Evolutionary conservation across 139 green algal species (phyloP).

Genomic region (Dunaliella sp.): DNA sequence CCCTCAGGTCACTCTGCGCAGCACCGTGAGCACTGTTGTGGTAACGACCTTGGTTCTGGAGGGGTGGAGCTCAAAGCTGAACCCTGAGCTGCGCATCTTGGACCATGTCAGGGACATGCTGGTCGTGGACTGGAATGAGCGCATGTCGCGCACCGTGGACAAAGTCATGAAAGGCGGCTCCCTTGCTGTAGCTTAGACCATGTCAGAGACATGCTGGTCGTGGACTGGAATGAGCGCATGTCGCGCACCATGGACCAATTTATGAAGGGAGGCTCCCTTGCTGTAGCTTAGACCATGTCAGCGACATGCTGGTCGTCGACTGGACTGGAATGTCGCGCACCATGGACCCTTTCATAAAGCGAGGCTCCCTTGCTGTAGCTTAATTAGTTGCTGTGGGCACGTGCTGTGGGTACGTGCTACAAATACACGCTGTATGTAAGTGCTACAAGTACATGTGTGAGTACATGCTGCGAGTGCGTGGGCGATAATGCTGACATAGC

Average conservation of each 20-base stretch:
- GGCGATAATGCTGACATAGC: too few species aligned
- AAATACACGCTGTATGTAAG: neutral
- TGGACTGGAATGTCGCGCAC: neutral
- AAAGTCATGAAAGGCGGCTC: slow-evolving; percentile 35
- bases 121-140: slow-evolving; percentile 49
- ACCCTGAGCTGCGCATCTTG: slow-evolving; percentile 88
- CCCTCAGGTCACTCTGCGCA: slow-evolving; percentile 49
- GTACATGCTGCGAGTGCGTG: neutral
- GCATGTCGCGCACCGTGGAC: slow-evolving; percentile 55
- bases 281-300: neutral
- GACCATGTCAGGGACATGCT: slow-evolving; percentile 65
- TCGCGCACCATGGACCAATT: too few species aligned
- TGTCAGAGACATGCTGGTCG: neutral
- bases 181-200: slow-evolving; percentile 20
- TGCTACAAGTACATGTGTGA: neutral
- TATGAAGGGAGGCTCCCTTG: too few species aligned
- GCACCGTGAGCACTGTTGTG: slow-evolving; percentile 60
- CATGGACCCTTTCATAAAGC: neutral
- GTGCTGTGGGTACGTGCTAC: neutral
- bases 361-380: neutral
- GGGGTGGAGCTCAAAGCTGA: slow-evolving; percentile 82
- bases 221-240: neutral
- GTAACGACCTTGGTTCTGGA: slow-evolving; percentile 88
- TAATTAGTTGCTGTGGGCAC: neutral
- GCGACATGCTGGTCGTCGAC: neutral